Evolutionary conservation across 2,329 filamentous ascomycete genomes (phyloP), one percentile per base, ranked within the genome.

Genomic region (Epichloe sibirici): DNA sequence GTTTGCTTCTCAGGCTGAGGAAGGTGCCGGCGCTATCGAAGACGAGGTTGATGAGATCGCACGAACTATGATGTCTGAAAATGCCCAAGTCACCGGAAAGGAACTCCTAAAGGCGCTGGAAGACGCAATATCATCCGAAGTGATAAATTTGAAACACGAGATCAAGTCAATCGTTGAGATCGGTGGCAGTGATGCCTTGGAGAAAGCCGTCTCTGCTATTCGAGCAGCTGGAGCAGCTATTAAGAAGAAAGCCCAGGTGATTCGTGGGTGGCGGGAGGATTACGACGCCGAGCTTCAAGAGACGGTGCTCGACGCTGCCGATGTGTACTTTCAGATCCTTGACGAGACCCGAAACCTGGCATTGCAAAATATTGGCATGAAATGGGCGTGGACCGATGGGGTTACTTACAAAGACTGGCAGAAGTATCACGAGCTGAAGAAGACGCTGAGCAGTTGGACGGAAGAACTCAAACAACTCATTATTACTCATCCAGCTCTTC

Each of bases 381-480:
- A 80, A 63, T 98, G 93, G 90, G 90, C 91, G 12, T 95, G 88
- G 85, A 93, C 90, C 71, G 90, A 97, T 53, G 89, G 89, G 35
- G 81, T 98, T 56, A 95, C 91, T 1, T 96, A 98, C 75, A 90
- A 94, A 67, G 90, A 98, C 66, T 98, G 93, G 93, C 82, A 85
- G 55, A 93, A 91, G 66, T 98, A 95, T 64, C 90, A 97, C 66
- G 82, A 87, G 55, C 75, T 98, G 53, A 94, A 88, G 71, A 81
- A 79, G 51, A 85, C 86, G 12, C 87, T 96, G 50, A 83, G 85
- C 47, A 82, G 88, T 61, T 96, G 91, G 90, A 85, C 88, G 52
- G 76, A 81, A 38, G 88, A 94, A 59, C 82, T 98, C 47, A 83
- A 88, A 64, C 75, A 82, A 54, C 79, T 90, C 51, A 86, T 89